Base-by-base conservation (phyloP, 1,284 basidiomycete species). In the Peniophora sp. region DNA sequence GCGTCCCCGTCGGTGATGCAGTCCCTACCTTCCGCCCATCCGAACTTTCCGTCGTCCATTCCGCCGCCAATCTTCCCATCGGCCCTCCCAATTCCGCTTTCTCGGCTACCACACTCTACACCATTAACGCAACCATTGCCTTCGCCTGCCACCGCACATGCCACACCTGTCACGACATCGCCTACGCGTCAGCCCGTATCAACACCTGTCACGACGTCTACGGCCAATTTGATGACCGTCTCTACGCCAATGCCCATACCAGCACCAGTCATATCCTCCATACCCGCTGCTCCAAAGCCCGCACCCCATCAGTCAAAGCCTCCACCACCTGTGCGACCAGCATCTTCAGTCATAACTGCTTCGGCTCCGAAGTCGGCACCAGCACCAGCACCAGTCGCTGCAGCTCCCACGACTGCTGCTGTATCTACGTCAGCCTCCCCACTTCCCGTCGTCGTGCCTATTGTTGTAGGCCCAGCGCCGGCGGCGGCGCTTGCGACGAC, bases 1-100 rank as follows among this genome's bases (percentile, higher is more conserved):
- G 70, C 12, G 68, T 68, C 2, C 77, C 77, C 37, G 12, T 32
- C 27, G 27, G 12, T 6, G 27, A 83, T 84, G 27, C 83, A 83
- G 11, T 84, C 81, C 14, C 61, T 87, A 24, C 85, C 83, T 1
- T 79, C 78, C 3, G 68, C 75, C 1, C 84, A 85, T 0, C 67
- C 84, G 34, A 58, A 70, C n/a, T 59, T 65, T 52, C 68, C 65
- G 60, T 56, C 60, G 12, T 56, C 54, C 58, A 3, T 32, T 32
- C 27, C 27, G 27, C 27, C 27, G 5, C 27, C 27, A 32, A 32
- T 32, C 27, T 32, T 32, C 27, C 27, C 27, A 53, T 48, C 14
- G 39, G 50, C 14, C 44, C 32, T n/a, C 48, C 52, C 15, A 24
- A 58, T n/a, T 39, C 61, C n/a, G 52, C 61, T 34, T 54, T 49